Conservation (phyloP, 495 filamentous ascomycete species). For the Cudoniella acicularis region DNA sequence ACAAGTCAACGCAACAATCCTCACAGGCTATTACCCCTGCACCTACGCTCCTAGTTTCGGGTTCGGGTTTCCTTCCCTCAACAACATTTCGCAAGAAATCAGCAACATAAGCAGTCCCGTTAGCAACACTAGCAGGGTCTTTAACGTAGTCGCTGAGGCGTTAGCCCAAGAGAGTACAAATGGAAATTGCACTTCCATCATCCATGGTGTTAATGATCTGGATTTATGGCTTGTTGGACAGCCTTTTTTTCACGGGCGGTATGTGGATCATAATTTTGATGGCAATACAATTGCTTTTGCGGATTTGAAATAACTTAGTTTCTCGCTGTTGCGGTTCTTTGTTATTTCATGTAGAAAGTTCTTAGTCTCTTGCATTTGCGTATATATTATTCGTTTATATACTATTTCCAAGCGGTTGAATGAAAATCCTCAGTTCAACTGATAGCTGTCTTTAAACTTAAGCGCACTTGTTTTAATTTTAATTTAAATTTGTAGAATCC, state of each 20-base stretch:
- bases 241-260: constrained; percentile 10
- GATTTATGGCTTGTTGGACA: constrained; percentile 12
- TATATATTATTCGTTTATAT: too few relatives aligned
- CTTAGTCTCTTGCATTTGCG: too few relatives aligned
- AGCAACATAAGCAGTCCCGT: neutral
- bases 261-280: constrained; percentile 7
- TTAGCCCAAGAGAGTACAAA: neutral
- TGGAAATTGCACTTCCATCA: constrained; percentile 4
- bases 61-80: constrained; percentile 7
- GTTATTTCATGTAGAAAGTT: too few relatives aligned
- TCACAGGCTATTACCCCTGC: constrained; percentile 9
- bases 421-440: too few relatives aligned
- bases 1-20: neutral
- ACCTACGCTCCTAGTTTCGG: constrained; percentile 1
- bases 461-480: too few relatives aligned
- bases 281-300: constrained; percentile 3
- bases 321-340: too few relatives aligned
- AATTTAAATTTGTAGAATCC: too few relatives aligned
- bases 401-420: too few relatives aligned
- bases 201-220: constrained; percentile 7
- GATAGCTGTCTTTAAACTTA: too few relatives aligned
- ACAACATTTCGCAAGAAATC: neutral
- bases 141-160: constrained; percentile 2
- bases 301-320: neutral
- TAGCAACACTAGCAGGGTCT: constrained; percentile 6